Conservation (phyloP, 2,329 filamentous ascomycete species). For the Aspergillus sp. region DNA sequence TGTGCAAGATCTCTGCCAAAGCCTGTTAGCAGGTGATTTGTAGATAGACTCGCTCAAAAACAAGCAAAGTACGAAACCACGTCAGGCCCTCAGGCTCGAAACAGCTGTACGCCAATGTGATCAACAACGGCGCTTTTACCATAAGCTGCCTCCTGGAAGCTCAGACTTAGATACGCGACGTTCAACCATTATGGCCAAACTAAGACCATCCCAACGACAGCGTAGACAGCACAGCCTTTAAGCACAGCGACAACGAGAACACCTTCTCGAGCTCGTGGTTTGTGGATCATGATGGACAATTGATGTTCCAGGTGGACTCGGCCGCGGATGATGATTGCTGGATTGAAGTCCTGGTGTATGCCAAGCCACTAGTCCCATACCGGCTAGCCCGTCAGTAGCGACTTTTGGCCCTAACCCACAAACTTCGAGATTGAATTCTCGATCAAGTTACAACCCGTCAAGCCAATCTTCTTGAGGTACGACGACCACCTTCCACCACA, state of each 20-base stretch:
- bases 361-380: conserved; percentile 38
- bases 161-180: not conserved
- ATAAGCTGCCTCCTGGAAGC: not conserved
- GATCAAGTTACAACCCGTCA: conserved; percentile 45
- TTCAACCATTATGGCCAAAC: not conserved
- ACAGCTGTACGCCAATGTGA: not conserved
- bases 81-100: not conserved
- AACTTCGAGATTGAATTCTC: conserved; percentile 47
- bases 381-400: conserved; percentile 47
- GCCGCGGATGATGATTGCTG: not conserved
- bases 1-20: not conserved
- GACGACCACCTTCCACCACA: conserved; percentile 37
- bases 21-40: not conserved
- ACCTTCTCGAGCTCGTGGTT: not conserved
- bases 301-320: not conserved
- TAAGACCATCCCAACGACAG: not conserved
- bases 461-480: conserved; percentile 51
- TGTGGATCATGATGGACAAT: not conserved
- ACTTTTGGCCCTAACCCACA: conserved; percentile 51
- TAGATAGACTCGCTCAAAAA: not conserved
- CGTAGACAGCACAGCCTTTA: not conserved
- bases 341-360: conserved; percentile 2
- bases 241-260: not conserved
- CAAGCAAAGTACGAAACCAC: not conserved
- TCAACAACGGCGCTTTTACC: not conserved